Percentiles rank a stretch among this genome's conserved stretches.
These are phyloP conservation scores for Podila epicladia DNA, from an alignment of 192 early-diverging fungal species.

Conservation along the genomic window DNA sequence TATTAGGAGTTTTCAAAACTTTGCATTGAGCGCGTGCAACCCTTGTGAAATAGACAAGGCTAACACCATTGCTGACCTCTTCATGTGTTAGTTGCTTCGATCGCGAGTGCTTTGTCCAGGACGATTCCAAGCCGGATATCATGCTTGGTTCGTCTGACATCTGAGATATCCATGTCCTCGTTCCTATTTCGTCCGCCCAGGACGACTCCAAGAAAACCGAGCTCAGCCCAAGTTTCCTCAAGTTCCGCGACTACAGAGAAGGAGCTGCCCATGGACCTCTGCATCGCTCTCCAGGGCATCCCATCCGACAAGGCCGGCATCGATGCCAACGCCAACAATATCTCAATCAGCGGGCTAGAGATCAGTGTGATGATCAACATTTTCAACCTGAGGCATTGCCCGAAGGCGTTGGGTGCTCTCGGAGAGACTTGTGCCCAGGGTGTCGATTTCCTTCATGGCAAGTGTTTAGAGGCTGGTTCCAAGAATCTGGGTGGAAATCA, in stretches of 20 bases:
- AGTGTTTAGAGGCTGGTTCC: neutral
- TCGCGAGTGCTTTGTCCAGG: neutral
- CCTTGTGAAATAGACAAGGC: too few species aligned
- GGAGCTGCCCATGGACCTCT: neutral
- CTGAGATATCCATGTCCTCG: neutral
- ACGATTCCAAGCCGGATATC: neutral
- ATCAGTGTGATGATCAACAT: neutral
- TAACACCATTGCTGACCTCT: neutral
- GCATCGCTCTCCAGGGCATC: neutral
- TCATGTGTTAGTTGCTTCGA: neutral
- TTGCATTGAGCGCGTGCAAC: too few species aligned
- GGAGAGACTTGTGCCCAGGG: neutral
- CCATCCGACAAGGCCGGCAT: neutral
- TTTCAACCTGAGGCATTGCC: neutral
- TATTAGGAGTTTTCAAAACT: too few species aligned
- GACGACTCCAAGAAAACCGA: neutral
- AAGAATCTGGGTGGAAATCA: neutral
- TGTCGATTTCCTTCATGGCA: neutral
- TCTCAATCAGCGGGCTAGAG: neutral
- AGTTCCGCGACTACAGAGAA: neutral
- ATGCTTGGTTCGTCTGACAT: slow-evolving; percentile 1
- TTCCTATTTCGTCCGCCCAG: neutral
- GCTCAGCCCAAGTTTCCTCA: neutral
- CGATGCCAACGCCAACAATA: neutral
- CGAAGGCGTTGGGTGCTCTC: neutral